phyloP scores from a whole-genome alignment of 2,329 filamentous ascomycete species.

The Aphanoascus verrucosus region DNA sequence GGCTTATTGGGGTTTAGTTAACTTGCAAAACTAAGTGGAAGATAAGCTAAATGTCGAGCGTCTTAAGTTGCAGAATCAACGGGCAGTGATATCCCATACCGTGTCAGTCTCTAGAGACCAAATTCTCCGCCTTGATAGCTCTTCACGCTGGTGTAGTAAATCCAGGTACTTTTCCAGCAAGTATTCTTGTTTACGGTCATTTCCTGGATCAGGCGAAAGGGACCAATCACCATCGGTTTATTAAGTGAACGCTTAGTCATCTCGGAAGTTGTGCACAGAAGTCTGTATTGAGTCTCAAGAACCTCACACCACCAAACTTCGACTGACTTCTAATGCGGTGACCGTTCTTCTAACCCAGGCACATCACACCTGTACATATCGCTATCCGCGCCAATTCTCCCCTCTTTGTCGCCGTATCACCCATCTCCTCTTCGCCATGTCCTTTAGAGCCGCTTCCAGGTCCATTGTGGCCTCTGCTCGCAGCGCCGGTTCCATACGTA shows the following conservation, averaged over 20 bases:
- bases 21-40: too few relatives aligned
- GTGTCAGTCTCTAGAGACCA: too few relatives aligned
- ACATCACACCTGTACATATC: slow-evolving; percentile 1
- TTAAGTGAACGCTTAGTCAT: slow-evolving; percentile 8
- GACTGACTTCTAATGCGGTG: slow-evolving; percentile 10
- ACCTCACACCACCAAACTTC: slow-evolving; percentile 13
- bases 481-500: slow-evolving; percentile 25
- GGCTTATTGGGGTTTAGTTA: too few relatives aligned
- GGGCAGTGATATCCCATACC: too few relatives aligned
- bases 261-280: slow-evolving; percentile 10
- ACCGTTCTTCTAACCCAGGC: slow-evolving; percentile 1
- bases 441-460: slow-evolving; percentile 38
- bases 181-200: not conserved
- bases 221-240: slow-evolving; percentile 3
- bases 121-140: too few relatives aligned
- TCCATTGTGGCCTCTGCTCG: slow-evolving; percentile 32
- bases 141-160: too few relatives aligned
- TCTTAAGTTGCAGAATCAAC: too few relatives aligned
- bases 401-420: slow-evolving; percentile 14
- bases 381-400: slow-evolving; percentile 21
- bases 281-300: slow-evolving; percentile 4
- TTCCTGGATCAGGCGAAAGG: not conserved
- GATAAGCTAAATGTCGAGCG: too few relatives aligned
- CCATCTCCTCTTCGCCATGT: slow-evolving; percentile 30
- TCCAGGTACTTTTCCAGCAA: too few relatives aligned